These are phyloP conservation scores for Trifolium dubium DNA, from an alignment of 306 rosid species.

Conservation along the genomic window DNA sequence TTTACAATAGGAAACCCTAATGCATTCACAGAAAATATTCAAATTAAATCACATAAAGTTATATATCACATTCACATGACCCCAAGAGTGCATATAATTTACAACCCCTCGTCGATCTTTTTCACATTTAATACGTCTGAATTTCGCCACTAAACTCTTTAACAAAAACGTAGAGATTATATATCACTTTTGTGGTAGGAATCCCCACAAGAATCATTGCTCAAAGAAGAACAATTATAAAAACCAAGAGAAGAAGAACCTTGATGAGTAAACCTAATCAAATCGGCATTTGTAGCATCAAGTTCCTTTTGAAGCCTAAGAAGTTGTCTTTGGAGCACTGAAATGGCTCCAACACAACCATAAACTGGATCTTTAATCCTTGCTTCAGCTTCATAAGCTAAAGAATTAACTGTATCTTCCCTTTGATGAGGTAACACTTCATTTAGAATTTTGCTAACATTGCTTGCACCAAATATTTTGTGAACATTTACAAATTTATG, in stretches of 20 bases:
- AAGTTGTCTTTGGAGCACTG: constrained; percentile 83
- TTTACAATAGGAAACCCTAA: constrained; percentile 35
- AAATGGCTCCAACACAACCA: constrained; percentile 90
- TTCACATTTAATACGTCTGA: too few species aligned
- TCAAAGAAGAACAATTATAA: constrained; percentile 48
- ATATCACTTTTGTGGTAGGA: constrained; percentile 7
- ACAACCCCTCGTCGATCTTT: background rate
- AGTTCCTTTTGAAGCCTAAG: constrained; percentile 85
- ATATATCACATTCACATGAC: too few species aligned
- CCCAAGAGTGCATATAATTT: too few species aligned
- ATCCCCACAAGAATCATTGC: constrained; percentile 35
- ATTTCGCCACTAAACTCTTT: too few species aligned
- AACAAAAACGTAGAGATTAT: constrained; percentile 26
- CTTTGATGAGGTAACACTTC: constrained; percentile 84
- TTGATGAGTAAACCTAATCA: constrained; percentile 58
- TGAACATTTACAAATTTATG: constrained; percentile 86
- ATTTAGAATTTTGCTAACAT: constrained; percentile 78
- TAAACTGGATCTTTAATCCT: constrained; percentile 89
- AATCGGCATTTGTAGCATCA: constrained; percentile 77
- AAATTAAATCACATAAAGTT: too few species aligned
- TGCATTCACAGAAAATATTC: background rate
- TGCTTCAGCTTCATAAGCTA: constrained; percentile 96
- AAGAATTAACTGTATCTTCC: constrained; percentile 85
- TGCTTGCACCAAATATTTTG: constrained; percentile 94
- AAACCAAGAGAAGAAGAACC: constrained; percentile 14